These are phyloP conservation scores for Ophidiomyces ophidiicola DNA, from an alignment of 2,329 filamentous ascomycete species.

Conservation along the genomic window DNA sequence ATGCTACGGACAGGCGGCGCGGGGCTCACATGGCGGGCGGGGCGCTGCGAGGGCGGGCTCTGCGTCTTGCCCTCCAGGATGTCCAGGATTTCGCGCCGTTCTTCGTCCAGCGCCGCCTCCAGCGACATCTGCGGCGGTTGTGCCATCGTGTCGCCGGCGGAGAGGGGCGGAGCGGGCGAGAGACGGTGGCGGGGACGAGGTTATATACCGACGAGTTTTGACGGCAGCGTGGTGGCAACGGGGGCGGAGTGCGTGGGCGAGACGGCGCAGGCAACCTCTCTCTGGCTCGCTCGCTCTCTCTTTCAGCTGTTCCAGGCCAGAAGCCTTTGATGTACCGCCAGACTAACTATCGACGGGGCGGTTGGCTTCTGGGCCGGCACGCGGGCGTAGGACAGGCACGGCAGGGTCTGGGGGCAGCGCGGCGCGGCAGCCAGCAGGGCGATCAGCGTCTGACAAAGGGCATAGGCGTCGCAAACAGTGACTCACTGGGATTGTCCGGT, in stretches of 20 bases:
- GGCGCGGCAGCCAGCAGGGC: too few relatives aligned
- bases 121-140: constrained; percentile 50
- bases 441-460: too few relatives aligned
- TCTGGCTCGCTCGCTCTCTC: too few relatives aligned
- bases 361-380: too few relatives aligned
- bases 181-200: constrained; percentile 4
- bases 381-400: too few relatives aligned
- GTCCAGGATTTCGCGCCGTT: constrained; percentile 59
- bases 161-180: not conserved
- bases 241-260: constrained; percentile 7
- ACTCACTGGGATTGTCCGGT: too few relatives aligned
- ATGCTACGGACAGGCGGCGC: constrained; percentile 58
- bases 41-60: constrained; percentile 25
- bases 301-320: too few relatives aligned
- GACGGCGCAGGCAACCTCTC: not conserved
- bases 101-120: constrained; percentile 64
- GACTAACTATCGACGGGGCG: too few relatives aligned
- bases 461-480: too few relatives aligned
- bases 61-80: constrained; percentile 45
- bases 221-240: constrained; percentile 7
- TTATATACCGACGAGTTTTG: not conserved
- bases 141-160: constrained; percentile 9
- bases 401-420: too few relatives aligned
- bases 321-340: too few relatives aligned
- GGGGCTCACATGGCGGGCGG: constrained; percentile 45